These are phyloP conservation scores for Euphorbia peplus DNA, from an alignment of 345 rosid species.

Conservation along the genomic window DNA sequence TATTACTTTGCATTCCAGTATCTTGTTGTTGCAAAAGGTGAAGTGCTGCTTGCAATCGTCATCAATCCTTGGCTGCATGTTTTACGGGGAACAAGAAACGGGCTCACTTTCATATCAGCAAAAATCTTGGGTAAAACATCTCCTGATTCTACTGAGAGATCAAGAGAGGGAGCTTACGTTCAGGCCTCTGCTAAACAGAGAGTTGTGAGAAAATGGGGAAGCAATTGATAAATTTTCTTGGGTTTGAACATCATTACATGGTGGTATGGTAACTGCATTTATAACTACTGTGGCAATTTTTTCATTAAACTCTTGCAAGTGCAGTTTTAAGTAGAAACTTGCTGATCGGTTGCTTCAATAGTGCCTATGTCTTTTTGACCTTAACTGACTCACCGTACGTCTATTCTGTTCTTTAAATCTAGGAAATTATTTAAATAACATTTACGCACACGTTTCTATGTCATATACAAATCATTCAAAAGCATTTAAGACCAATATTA, in stretches of 20 bases:
- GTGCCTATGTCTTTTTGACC: not conserved
- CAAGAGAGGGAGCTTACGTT: conserved; percentile 34
- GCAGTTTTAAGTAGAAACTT: not conserved
- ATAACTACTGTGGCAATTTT: not conserved
- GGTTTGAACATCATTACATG: conserved; percentile 15
- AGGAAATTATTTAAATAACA: no score
- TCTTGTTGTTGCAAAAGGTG: conserved; percentile 71
- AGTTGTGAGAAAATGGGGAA: conserved; percentile 82
- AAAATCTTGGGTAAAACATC: conserved; percentile 39
- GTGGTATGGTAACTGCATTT: not conserved
- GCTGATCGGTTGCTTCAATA: not conserved
- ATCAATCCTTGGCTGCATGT: conserved; percentile 69
- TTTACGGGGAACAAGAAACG: conserved; percentile 65
- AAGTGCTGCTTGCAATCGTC: conserved; percentile 58
- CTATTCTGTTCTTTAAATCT: not conserved
- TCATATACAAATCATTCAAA: no score
- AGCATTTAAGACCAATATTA: no score
- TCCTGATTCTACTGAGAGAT: conserved; percentile 19
- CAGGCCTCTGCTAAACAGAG: conserved; percentile 72
- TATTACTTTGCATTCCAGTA: conserved; percentile 43
- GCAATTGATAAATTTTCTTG: conserved; percentile 34
- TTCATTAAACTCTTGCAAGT: conserved; percentile 2
- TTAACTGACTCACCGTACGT: no score
- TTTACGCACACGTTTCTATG: no score
- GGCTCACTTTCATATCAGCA: conserved; percentile 46